Evolutionary conservation across 805 yeast genomes (phyloP), one percentile per base, ranked within the genome.

Genomic region (Candida ficus): DNA sequence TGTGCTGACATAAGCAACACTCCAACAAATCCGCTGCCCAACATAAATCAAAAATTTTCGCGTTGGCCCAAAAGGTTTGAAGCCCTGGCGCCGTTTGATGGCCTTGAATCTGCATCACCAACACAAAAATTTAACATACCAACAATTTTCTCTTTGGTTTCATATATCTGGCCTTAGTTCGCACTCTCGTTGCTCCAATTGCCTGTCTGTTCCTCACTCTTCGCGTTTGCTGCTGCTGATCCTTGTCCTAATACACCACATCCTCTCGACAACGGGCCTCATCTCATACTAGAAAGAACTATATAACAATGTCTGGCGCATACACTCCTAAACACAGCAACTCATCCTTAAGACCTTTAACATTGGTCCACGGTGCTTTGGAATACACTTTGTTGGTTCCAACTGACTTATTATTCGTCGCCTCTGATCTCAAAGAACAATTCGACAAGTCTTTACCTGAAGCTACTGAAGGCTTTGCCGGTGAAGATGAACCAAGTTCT

Each of bases 351-450:
- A 78, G 98, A 68, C 96, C 98, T 27, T 73, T 93, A 60, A 80
- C 80, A 40, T 73, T 93, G 54, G 67, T 80, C 44, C 95, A 88
- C 58, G 97, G 96, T 43, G 68, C 85, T 16, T 77, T 91, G 43
- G 98, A 91, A 69, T 88, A 89, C 62, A 83, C 91, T 17, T 69
- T 91, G 39, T 73, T 90, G 56, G 89, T 93, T 41, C 96, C 98
- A 37, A 80, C 93, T 29, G 76, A 79, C 42, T 72, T 81, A 40
- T 83, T 85, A 58, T 77, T 88, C 55, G 76, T 80, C 55, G 86
- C 86, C 59, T 82, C 91, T 44, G 96, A 90, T 66, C 74, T 93
- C 53, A 84, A 86, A 56, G 90, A 88, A 50, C 95, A 83, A 64
- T 93, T 91, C 62, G 69, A 67, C 57, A 84, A 85, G 59, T 62